A percentile compares a stretch with the other conserved stretches of the same genome.
phyloP scores from a whole-genome alignment of 2,329 filamentous ascomycete species.

The Colletotrichum lindemuthianum region DNA sequence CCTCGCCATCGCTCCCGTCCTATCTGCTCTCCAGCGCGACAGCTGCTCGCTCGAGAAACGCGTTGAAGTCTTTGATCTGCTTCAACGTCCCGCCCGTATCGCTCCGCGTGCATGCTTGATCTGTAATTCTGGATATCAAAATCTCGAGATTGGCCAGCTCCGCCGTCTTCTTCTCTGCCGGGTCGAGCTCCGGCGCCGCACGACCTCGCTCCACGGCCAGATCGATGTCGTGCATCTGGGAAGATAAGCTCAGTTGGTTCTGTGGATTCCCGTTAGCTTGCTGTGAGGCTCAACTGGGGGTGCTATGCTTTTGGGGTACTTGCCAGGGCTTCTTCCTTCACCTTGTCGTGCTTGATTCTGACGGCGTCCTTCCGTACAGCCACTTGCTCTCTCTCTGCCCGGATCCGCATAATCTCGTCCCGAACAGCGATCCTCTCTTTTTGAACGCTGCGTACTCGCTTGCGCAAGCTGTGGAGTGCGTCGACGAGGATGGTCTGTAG shows the following conservation, averaged over 20 bases:
- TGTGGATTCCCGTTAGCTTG: conserved; percentile 35
- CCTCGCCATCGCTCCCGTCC: not conserved
- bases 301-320: conserved; percentile 38
- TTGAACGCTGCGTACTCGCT: conserved; percentile 66
- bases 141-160: conserved; percentile 68
- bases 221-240: conserved; percentile 70
- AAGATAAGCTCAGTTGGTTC: conserved; percentile 65
- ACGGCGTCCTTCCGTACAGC: conserved; percentile 71
- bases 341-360: conserved; percentile 67
- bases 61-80: conserved; percentile 70
- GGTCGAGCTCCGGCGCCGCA: conserved; percentile 57
- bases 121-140: conserved; percentile 62
- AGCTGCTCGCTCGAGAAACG: conserved; percentile 70
- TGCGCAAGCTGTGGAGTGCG: conserved; percentile 65
- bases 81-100: conserved; percentile 63
- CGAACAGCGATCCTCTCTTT: conserved; percentile 66
- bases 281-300: conserved; percentile 3
- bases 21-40: conserved; percentile 58
- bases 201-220: conserved; percentile 63
- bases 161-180: conserved; percentile 57
- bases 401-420: conserved; percentile 68
- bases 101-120: conserved; percentile 61
- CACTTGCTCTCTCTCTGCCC: conserved; percentile 69
- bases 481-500: conserved; percentile 67
- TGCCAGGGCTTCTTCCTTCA: conserved; percentile 63